A percentile compares a stretch with the other conserved stretches of the same genome.
Evolutionary conservation across 1,284 basidiomycete species (phyloP).

Genomic region (Pascua sp.): DNA sequence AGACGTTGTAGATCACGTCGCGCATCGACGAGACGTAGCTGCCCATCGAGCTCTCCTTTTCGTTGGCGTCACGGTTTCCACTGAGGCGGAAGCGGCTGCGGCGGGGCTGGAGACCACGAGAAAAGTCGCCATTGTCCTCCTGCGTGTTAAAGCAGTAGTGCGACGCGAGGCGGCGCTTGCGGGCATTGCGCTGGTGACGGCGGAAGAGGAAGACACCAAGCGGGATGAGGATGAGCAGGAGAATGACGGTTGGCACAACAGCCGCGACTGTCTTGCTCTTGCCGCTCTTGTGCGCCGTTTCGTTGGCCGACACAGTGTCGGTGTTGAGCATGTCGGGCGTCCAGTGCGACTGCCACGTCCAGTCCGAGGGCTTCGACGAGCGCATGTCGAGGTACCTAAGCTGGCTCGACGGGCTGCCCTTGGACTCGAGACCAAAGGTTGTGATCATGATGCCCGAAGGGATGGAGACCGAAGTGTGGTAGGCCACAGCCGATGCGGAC

Average conservation of each 20-base stretch:
- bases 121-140: constrained; percentile 39
- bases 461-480: constrained; percentile 48
- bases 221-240: constrained; percentile 32
- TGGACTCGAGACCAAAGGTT: constrained; percentile 41
- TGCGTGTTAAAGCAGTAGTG: constrained; percentile 47
- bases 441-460: constrained; percentile 48
- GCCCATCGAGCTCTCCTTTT: constrained; percentile 25
- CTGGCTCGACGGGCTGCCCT: constrained; percentile 30
- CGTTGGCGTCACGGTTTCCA: constrained; percentile 37
- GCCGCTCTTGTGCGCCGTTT: constrained; percentile 6
- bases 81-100: constrained; percentile 34
- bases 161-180: constrained; percentile 44
- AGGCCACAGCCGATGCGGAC: constrained; percentile 36
- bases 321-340: constrained; percentile 30
- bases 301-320: constrained; percentile 8
- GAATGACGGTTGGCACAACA: constrained; percentile 39
- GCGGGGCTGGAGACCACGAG: constrained; percentile 9
- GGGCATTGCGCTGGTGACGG: constrained; percentile 36
- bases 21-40: constrained; percentile 26
- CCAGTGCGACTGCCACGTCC: constrained; percentile 47
- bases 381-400: constrained; percentile 48
- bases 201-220: constrained; percentile 38
- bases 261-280: constrained; percentile 34
- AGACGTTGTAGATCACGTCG: constrained; percentile 17
- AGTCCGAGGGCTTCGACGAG: constrained; percentile 25